These are phyloP conservation scores for Aspergillaceae sp. DNA, from an alignment of 2,329 filamentous ascomycete species.

Conservation along the genomic window DNA sequence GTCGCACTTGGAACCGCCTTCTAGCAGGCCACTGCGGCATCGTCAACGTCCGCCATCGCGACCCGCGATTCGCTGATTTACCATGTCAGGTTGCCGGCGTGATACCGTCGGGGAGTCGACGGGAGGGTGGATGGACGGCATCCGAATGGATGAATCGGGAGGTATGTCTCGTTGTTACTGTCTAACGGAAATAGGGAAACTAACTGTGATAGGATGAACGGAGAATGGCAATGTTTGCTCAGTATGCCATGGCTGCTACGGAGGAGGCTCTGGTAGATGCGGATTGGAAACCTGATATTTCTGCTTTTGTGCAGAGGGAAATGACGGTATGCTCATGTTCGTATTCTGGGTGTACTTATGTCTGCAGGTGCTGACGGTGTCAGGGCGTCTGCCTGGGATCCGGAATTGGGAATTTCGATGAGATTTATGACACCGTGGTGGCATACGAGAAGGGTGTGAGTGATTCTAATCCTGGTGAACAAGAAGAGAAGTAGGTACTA, in stretches of 20 bases:
- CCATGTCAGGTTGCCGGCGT: conserved; percentile 80
- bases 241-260: conserved; percentile 81
- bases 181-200: conserved; percentile 8
- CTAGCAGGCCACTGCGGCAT: conserved; percentile 74
- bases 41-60: conserved; percentile 57
- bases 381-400: conserved; percentile 86
- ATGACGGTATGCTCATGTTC: conserved; percentile 46
- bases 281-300: conserved; percentile 56
- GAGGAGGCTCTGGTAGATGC: conserved; percentile 81
- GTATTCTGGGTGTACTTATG: not conserved
- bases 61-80: conserved; percentile 58
- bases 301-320: conserved; percentile 55
- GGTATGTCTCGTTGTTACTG: conserved; percentile 19
- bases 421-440: conserved; percentile 76
- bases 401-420: conserved; percentile 88
- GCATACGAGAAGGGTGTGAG: conserved; percentile 64
- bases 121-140: conserved; percentile 36
- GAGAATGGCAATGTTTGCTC: conserved; percentile 82
- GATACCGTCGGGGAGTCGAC: conserved; percentile 54
- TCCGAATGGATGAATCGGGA: conserved; percentile 38
- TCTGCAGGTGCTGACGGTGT: no score
- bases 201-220: conserved; percentile 48
- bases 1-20: conserved; percentile 70
- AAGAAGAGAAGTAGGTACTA: conserved; percentile 1
- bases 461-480: conserved; percentile 4